These are phyloP conservation scores for Mallotus japonicus DNA, from an alignment of 441 rosid species.

Conservation along the genomic window DNA sequence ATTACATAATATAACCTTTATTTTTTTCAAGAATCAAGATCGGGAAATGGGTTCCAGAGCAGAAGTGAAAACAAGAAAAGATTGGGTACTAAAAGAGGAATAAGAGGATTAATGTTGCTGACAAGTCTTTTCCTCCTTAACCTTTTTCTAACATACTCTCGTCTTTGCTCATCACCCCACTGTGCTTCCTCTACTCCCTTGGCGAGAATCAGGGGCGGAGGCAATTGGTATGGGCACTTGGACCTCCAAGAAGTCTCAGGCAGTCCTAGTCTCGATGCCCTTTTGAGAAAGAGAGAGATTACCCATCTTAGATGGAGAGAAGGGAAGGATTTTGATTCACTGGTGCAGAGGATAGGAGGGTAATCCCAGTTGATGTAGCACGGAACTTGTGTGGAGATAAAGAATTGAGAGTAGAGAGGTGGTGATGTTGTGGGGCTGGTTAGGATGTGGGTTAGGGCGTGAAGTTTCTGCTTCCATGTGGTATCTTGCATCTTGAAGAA, in stretches of 20 bases:
- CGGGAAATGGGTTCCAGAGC: constrained; percentile 59
- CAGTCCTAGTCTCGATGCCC: constrained; percentile 53
- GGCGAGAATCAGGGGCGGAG: constrained; percentile 62
- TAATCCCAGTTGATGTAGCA: constrained; percentile 72
- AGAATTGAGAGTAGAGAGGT: constrained; percentile 65
- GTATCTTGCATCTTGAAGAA: constrained; percentile 40
- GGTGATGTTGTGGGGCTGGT: constrained; percentile 66
- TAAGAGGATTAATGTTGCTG: constrained; percentile 46
- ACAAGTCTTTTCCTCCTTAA: constrained; percentile 43
- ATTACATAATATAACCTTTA: too few relatives aligned
- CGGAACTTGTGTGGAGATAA: constrained; percentile 55
- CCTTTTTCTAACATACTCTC: constrained; percentile 55
- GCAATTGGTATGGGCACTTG: constrained; percentile 76
- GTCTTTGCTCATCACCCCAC: constrained; percentile 60
- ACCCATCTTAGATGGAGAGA: constrained; percentile 51
- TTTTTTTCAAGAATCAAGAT: constrained; percentile 21
- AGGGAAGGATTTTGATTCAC: constrained; percentile 21
- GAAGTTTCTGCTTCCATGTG: constrained; percentile 53
- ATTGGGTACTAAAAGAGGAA: constrained; percentile 64
- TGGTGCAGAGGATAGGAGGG: constrained; percentile 63
- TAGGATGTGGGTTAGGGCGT: constrained; percentile 68
- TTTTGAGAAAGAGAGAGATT: constrained; percentile 54
- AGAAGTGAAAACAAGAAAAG: constrained; percentile 51
- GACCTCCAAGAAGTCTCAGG: constrained; percentile 70
- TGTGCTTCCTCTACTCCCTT: constrained; percentile 61